Percentiles rank a stretch among this genome's conserved stretches.
phyloP scores from a whole-genome alignment of 2,329 filamentous ascomycete species.

The Scedosporium boydii region DNA sequence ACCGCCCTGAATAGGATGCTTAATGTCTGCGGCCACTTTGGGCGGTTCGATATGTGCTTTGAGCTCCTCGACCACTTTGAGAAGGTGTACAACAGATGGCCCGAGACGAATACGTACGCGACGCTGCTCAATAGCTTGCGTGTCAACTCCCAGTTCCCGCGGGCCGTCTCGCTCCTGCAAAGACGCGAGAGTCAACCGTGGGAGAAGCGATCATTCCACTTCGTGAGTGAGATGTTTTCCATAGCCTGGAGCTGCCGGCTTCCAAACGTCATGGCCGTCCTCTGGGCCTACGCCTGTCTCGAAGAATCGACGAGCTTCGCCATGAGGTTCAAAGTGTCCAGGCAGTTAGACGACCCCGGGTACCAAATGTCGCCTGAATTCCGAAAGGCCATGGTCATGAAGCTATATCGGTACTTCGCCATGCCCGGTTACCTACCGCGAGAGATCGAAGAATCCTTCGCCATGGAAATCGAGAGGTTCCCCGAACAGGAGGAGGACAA shows the following conservation, averaged over 20 bases:
- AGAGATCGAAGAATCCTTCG: constrained; percentile 3
- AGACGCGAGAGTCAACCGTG: neutral
- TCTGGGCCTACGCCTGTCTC: constrained; percentile 24
- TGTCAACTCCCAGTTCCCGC: neutral
- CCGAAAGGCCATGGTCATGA: neutral
- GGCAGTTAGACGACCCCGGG: constrained; percentile 7
- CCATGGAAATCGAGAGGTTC: neutral
- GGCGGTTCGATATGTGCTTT: constrained; percentile 12
- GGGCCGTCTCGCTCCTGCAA: neutral
- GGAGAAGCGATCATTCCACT: neutral
- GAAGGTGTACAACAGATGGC: neutral
- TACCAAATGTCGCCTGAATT: neutral
- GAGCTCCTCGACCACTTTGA: constrained; percentile 1
- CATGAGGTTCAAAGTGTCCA: constrained; percentile 18
- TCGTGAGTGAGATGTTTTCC: neutral
- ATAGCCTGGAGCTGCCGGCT: constrained; percentile 2
- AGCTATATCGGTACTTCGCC: constrained; percentile 1
- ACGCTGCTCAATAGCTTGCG: constrained; percentile 6
- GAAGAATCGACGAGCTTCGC: constrained; percentile 14
- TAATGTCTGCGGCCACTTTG: constrained; percentile 31
- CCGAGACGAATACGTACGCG: constrained; percentile 5
- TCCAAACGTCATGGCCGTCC: constrained; percentile 19
- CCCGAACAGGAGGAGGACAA: constrained; percentile 3
- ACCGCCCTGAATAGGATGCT: constrained; percentile 27
- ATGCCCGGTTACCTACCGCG: constrained; percentile 8